A percentile compares a stretch with the other conserved stretches of the same genome.
These are phyloP conservation scores for Fusarium fracticaudum DNA, from an alignment of 2,329 filamentous ascomycete species.

Conservation along the genomic window DNA sequence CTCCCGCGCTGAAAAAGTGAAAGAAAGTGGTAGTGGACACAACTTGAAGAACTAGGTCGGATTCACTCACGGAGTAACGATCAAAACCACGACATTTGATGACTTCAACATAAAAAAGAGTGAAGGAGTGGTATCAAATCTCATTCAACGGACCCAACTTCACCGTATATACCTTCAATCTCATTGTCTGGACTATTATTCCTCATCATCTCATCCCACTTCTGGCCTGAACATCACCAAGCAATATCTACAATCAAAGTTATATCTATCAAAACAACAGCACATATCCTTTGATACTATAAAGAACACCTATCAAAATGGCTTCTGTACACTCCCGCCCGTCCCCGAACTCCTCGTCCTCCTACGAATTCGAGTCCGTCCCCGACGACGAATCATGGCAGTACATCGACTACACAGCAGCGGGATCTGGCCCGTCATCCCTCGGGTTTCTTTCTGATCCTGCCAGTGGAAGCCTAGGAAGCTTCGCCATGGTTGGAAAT, in stretches of 20 bases:
- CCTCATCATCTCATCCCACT: neutral
- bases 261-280: neutral
- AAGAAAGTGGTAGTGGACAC: neutral
- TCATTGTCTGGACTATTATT: neutral
- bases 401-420: slow-evolving; percentile 51
- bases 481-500: slow-evolving; percentile 59
- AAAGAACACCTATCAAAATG: slow-evolving; percentile 34
- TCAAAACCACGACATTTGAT: slow-evolving; percentile 4
- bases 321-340: slow-evolving; percentile 53
- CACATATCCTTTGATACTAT: neutral
- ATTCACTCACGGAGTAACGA: slow-evolving; percentile 1
- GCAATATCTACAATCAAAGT: neutral
- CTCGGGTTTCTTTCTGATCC: slow-evolving; percentile 61
- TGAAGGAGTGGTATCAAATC: neutral
- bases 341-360: slow-evolving; percentile 51
- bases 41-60: neutral
- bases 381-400: slow-evolving; percentile 59
- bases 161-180: neutral
- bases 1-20: neutral
- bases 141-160: neutral
- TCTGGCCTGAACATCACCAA: neutral
- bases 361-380: slow-evolving; percentile 52
- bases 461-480: slow-evolving; percentile 60
- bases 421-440: slow-evolving; percentile 50
- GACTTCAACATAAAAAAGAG: neutral